phyloP scores from a whole-genome alignment of 73 alveolate genomes.

The Paramecium octaurelia region DNA sequence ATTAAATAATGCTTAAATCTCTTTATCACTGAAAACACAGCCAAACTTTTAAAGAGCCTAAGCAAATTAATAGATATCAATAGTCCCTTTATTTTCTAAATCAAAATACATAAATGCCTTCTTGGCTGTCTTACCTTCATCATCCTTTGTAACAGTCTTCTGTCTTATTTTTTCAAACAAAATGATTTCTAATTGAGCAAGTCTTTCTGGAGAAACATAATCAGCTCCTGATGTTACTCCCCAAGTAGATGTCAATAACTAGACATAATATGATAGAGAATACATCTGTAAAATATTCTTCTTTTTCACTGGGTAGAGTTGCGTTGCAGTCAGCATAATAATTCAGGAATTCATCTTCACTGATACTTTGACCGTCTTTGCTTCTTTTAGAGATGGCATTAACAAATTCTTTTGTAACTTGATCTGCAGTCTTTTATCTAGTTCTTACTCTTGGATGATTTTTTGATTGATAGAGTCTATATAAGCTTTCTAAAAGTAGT shows the following conservation, averaged over 20 bases:
- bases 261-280: not conserved
- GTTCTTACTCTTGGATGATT: conserved; percentile 86
- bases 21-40: conserved; percentile 72
- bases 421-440: conserved; percentile 81
- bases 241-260: conserved; percentile 77
- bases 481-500: conserved; percentile 51
- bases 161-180: conserved; percentile 76
- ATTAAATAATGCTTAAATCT: conserved; percentile 74
- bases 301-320: conserved; percentile 82
- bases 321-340: conserved; percentile 87
- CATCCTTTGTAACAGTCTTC: conserved; percentile 80
- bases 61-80: conserved; percentile 68
- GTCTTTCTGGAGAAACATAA: conserved; percentile 72
- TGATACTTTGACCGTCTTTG: conserved; percentile 63
- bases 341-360: conserved; percentile 71
- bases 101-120: conserved; percentile 79
- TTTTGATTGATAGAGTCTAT: conserved; percentile 62
- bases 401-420: conserved; percentile 68
- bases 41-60: conserved; percentile 77
- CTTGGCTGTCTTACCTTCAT: conserved; percentile 80
- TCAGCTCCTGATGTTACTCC: conserved; percentile 68
- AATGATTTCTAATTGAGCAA: conserved; percentile 68
- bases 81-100: conserved; percentile 70
- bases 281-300: conserved; percentile 80
- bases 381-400: conserved; percentile 68